phyloP scores from a whole-genome alignment of 148 eudicot species.

The Rhododendron ovatum region DNA sequence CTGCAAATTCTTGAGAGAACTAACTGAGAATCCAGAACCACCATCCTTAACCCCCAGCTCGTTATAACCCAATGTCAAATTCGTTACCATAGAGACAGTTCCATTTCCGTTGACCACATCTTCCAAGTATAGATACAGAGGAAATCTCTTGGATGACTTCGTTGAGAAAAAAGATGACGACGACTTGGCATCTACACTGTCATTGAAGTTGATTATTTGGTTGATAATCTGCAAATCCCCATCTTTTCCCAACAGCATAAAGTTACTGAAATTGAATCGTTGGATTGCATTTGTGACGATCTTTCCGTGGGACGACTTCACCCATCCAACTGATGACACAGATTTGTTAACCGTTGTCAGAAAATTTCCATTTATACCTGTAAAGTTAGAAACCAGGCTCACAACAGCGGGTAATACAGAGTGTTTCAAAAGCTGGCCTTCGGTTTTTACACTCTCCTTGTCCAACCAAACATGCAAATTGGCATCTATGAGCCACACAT shows the following conservation, averaged over 20 bases:
- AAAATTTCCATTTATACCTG: constrained; percentile 59
- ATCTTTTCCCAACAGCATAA: constrained; percentile 51
- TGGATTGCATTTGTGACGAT: constrained; percentile 46
- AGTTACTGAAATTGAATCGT: constrained; percentile 37
- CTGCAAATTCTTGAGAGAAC: constrained; percentile 48
- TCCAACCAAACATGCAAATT: constrained; percentile 95
- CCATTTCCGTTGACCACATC: constrained; percentile 35
- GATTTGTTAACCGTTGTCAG: constrained; percentile 38
- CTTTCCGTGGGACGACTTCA: constrained; percentile 56
- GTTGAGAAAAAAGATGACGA: constrained; percentile 15
- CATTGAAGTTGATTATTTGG: constrained; percentile 53
- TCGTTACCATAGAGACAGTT: constrained; percentile 23
- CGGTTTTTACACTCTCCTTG: constrained; percentile 33
- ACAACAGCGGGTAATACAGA: constrained; percentile 16
- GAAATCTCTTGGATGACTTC: constrained; percentile 44
- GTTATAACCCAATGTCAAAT: constrained; percentile 50
- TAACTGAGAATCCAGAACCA: constrained; percentile 17
- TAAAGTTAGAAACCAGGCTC: constrained; percentile 29
- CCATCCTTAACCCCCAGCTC: constrained; percentile 25
- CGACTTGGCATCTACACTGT: constrained; percentile 26
- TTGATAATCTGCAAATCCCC: constrained; percentile 54
- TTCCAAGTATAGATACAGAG: constrained; percentile 38
- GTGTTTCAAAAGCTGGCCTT: constrained; percentile 38
- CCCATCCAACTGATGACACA: constrained; percentile 56
- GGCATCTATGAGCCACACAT: constrained; percentile 83